Base-by-base conservation (phyloP, 345 rosid species). In the Erysimum cheiranthoides region DNA sequence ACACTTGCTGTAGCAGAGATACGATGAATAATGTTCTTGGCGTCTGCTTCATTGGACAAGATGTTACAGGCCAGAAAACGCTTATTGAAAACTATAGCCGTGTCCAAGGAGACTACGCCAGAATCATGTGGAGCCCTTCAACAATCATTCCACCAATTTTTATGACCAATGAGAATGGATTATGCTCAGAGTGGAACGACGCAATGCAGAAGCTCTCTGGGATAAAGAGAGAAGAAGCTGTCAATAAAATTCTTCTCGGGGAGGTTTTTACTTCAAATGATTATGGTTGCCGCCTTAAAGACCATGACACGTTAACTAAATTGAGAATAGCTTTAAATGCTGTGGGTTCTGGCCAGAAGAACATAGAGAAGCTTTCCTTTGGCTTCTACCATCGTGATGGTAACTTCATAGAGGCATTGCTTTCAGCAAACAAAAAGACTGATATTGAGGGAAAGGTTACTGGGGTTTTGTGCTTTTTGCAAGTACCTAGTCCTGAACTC, bases 121-220 rank as follows among this genome's bases (percentile, higher is more conserved):
- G 87, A 45, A 90, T 92, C 42, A 74, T 92, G 78, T 80, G 84
- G 74, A 90, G 79, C 61, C 91, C 91, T 16, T 86, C 86, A 38
- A 81, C 87, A 53, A 90, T 92, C 27, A 92, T 92, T 75, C 96
- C 96, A 38, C 97, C 97, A 3, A 85, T 92, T 67, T 92, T 92
- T 78, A 83, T 90, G 89, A 79, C 81, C 5, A 84, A 83, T 68
- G 90, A 85, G 82, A 64, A 77, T 50, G 97, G 97, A 11, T 75
- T 69, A 62, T 90, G 96, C 93, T 68, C 69, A 71, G 96, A 92
- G 77, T 92, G 96, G 96, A 92, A 88, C 61, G 74, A 83, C 34
- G 94, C 94, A 16, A 92, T 92, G 96, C 86, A 90, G 80, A 88
- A 79, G 75, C 76, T 92, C 46, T 85, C 97, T 47, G 93, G 96